Conservation (phyloP, 768 basidiomycete species). For the Lanmaoa rubissima region DNA sequence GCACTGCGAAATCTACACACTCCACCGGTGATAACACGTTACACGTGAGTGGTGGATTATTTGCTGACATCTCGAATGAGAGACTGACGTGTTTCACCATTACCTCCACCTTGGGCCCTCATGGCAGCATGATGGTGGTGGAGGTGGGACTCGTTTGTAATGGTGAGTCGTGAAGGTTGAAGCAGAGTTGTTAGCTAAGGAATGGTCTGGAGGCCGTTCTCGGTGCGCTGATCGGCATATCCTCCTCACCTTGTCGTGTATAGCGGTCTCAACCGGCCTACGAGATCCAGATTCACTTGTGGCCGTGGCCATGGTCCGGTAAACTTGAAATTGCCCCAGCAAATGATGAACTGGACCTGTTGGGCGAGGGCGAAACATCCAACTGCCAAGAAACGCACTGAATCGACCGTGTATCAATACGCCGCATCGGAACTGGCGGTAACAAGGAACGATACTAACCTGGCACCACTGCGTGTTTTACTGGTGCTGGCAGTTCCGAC, state of each 20-base stretch:
- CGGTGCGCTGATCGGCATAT: constrained; percentile 22
- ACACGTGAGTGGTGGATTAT: constrained; percentile 24
- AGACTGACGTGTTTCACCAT: constrained; percentile 79
- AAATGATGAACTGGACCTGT: constrained; percentile 23
- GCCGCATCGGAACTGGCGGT: constrained; percentile 13
- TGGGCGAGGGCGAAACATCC: constrained; percentile 26
- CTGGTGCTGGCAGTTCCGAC: background rate
- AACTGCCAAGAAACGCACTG: constrained; percentile 12
- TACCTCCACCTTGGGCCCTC: constrained; percentile 63
- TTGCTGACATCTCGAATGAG: constrained; percentile 13
- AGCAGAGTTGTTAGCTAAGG: constrained; percentile 61
- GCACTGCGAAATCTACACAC: constrained; percentile 68
- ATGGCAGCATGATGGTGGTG: constrained; percentile 85
- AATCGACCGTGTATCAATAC: constrained; percentile 20
- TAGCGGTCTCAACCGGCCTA: constrained; percentile 59
- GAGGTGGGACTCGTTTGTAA: constrained; percentile 81
- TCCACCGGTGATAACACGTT: constrained; percentile 22
- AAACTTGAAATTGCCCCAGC: constrained; percentile 11
- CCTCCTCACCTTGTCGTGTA: constrained; percentile 52
- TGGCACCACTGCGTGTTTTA: background rate
- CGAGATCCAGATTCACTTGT: constrained; percentile 26
- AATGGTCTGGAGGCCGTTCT: constrained; percentile 21
- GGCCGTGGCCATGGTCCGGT: constrained; percentile 30
- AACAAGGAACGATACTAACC: constrained; percentile 13
- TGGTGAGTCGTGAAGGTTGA: constrained; percentile 58